Evolutionary conservation across 2,329 filamentous ascomycete species (phyloP).

Genomic region (Diaporthe citri): DNA sequence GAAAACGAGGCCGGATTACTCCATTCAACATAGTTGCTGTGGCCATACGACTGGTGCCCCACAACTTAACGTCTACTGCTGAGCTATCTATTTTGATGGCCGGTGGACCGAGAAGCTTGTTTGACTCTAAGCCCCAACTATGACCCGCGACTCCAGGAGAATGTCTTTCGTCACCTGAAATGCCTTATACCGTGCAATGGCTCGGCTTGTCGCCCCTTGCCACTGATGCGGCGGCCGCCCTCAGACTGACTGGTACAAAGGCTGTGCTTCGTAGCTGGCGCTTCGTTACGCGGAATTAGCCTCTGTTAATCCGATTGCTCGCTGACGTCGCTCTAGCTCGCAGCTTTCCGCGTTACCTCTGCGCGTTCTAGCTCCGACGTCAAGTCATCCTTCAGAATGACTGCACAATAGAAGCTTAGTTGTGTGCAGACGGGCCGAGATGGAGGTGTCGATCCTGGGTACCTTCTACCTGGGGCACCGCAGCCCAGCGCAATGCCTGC

Average conservation of each 20-base stretch:
- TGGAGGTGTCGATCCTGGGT: background rate
- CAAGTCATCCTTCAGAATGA: conserved; percentile 17
- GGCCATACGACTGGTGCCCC: background rate
- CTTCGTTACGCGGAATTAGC: background rate
- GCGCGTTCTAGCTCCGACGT: background rate
- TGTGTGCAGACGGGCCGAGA: background rate
- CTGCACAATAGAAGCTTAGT: background rate
- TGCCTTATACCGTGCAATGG: no score
- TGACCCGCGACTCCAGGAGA: background rate
- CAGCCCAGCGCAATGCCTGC: background rate
- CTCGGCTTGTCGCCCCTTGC: background rate
- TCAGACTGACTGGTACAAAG: background rate
- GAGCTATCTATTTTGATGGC: background rate
- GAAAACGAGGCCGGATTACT: background rate
- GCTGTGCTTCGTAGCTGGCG: background rate
- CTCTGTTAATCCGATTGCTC: background rate
- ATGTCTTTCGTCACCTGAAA: background rate
- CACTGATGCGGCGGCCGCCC: background rate
- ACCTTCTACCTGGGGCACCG: background rate
- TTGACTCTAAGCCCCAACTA: background rate
- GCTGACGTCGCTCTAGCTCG: background rate
- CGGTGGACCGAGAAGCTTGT: background rate
- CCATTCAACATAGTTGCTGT: background rate
- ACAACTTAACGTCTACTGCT: background rate
- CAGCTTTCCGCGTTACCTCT: background rate